Percentiles rank a stretch among this genome's conserved stretches.
phyloP scores from a whole-genome alignment of 306 rosid species.

The Gynostemma pentaphyllum region DNA sequence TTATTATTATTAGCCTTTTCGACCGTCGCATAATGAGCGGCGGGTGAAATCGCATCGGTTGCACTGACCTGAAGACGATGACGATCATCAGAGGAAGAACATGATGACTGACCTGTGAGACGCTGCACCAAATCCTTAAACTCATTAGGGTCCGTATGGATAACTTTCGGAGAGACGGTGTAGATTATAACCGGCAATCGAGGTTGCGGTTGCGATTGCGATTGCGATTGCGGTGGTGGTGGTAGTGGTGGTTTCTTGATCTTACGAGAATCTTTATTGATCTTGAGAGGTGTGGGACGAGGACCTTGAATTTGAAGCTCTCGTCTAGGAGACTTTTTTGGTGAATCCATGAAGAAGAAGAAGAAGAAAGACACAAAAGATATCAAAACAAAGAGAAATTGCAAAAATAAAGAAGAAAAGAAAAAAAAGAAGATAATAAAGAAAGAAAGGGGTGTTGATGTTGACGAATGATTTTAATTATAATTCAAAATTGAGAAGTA shows the following conservation, averaged over 20 bases:
- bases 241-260: conserved; percentile 1
- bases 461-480: no score
- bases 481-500: no score
- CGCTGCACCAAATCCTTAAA: conserved; percentile 15
- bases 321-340: neutral
- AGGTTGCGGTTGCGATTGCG: conserved; percentile 5
- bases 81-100: neutral
- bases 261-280: conserved; percentile 2
- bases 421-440: no score
- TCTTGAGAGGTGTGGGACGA: conserved; percentile 8
- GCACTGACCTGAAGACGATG: neutral
- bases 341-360: neutral
- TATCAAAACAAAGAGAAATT: no score
- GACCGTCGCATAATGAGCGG: neutral
- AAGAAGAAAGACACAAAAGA: neutral
- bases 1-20: neutral
- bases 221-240: neutral
- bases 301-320: conserved; percentile 4
- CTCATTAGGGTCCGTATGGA: neutral
- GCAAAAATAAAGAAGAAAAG: no score
- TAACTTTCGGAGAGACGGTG: conserved; percentile 9
- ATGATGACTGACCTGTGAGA: neutral
- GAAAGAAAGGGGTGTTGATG: no score
- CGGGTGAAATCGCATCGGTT: neutral
- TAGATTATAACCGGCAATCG: conserved; percentile 7